Percentiles rank a stretch among this genome's conserved stretches.
phyloP scores from a whole-genome alignment of 1,284 basidiomycete genomes.

The Taiwanofungus camphoratus region DNA sequence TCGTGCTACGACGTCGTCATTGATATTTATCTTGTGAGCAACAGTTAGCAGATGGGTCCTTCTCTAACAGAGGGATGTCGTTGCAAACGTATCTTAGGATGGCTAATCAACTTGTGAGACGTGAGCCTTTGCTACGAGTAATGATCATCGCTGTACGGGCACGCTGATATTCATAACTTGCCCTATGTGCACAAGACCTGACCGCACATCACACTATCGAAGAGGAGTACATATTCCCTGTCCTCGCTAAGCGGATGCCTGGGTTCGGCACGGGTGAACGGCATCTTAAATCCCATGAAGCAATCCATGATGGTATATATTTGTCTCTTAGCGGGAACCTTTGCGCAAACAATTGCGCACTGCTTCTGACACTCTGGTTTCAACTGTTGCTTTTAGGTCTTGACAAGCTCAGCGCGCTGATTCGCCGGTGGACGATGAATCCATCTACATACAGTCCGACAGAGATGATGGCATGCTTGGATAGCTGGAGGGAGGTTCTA shows the following conservation, averaged over 20 bases:
- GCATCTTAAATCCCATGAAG: conserved; percentile 56
- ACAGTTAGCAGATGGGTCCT: conserved; percentile 28
- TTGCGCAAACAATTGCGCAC: too few species aligned
- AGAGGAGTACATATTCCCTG: conserved; percentile 58
- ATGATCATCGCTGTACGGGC: background rate
- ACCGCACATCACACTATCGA: conserved; percentile 67
- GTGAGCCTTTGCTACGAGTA: conserved; percentile 11
- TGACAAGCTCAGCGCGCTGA: conserved; percentile 42
- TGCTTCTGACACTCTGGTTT: too few species aligned
- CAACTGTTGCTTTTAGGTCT: conserved; percentile 47
- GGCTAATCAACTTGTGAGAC: conserved; percentile 19
- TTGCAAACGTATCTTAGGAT: conserved; percentile 22
- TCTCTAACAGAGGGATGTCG: conserved; percentile 23
- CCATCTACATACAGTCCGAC: conserved; percentile 49
- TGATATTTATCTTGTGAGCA: background rate
- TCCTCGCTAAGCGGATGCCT: conserved; percentile 57
- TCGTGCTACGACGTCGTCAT: background rate
- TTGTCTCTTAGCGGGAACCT: too few species aligned
- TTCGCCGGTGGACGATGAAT: conserved; percentile 42
- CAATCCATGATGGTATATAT: conserved; percentile 59
- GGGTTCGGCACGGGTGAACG: conserved; percentile 47
- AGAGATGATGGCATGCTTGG: conserved; percentile 54
- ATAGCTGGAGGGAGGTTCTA: conserved; percentile 58
- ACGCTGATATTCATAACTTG: background rate
- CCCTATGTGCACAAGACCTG: conserved; percentile 34